These are phyloP conservation scores for Paraphaeosphaeria minitans DNA, from an alignment of 2,329 filamentous ascomycete species.

Conservation along the genomic window DNA sequence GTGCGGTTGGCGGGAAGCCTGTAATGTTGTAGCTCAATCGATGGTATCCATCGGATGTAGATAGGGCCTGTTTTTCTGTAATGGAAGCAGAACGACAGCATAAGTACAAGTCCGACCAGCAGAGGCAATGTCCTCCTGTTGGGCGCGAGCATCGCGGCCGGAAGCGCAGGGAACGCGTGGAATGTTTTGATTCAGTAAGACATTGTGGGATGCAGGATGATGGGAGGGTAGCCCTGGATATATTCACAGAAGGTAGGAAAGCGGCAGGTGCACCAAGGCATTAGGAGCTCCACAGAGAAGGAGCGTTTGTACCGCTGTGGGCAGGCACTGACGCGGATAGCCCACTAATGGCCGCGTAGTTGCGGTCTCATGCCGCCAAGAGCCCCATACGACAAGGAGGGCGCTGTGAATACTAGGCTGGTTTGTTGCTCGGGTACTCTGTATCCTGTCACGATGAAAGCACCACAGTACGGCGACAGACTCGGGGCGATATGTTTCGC, in stretches of 20 bases:
- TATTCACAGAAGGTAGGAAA: background rate
- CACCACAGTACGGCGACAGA: background rate
- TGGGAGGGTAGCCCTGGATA: constrained; percentile 1
- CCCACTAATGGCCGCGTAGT: background rate
- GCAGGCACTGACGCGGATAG: background rate
- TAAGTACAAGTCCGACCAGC: constrained; percentile 31
- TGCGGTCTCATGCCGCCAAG: background rate
- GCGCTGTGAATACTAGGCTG: background rate
- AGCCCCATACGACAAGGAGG: background rate
- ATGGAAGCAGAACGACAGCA: constrained; percentile 36
- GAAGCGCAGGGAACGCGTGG: constrained; percentile 4
- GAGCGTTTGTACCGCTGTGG: background rate
- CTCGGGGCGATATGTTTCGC: background rate
- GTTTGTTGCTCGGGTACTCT: background rate
- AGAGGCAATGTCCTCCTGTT: constrained; percentile 39
- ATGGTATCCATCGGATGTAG: constrained; percentile 36
- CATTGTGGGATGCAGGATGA: constrained; percentile 22
- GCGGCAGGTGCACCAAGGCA: background rate
- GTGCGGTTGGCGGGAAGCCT: constrained; percentile 43
- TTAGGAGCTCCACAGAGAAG: background rate
- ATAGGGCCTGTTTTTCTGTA: constrained; percentile 34
- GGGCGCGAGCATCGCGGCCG: constrained; percentile 38
- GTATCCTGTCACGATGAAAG: background rate
- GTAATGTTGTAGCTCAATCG: constrained; percentile 28
- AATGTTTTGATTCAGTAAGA: constrained; percentile 15